Base-by-base conservation (phyloP, 1,284 basidiomycete genomes). In the Cutaneotrichosporon spelunceum region DNA sequence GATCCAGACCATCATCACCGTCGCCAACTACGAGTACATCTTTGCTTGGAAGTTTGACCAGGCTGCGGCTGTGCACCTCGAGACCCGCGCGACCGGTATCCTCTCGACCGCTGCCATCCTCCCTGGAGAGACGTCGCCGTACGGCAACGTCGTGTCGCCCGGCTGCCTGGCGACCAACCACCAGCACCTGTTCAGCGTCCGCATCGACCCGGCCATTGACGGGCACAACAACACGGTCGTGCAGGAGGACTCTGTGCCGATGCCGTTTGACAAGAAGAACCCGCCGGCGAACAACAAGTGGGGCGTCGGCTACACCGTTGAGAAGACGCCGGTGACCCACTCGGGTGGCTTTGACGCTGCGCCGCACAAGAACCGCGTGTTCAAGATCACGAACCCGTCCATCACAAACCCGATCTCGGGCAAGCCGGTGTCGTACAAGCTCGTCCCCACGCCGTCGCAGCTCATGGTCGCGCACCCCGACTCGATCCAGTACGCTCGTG, bases 21-120 rank as follows among this genome's bases (percentile, higher is more conserved):
- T 75, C 53, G 74, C 65, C 45, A 72, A 74, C 65, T 74, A 74
- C 65, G 72, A 66, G 57, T 77, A 78, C 66, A 72, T 76, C 57
- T 77, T 80, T 63, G 70, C 73, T 30, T 81, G 71, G 70, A 70
- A 72, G 58, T 73, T 82, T 57, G 77, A 81, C 63, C 75, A 78
- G 65, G 75, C 77, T 7, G 81, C 78, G n/a, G 77, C 67, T 4
- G 70, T 81, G 63, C 74, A 77, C 64, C 74, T 79, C 65, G 81
- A 81, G 67, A 76, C 74, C 53, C 72, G 78, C 33, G 78, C 79
- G 3, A 81, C 80, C 2, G 80, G 81, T 53, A 80, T 82, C 42
- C 71, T 82, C 5, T 78, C 75, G 49, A 78, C 80, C 13, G 71
- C 66, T 39, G 66, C 75, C 33, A 79, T 80, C 66, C 66, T 78